These are phyloP conservation scores for Mucor ambiguus DNA, from an alignment of 371 early-diverging fungal genomes.

Conservation along the genomic window DNA sequence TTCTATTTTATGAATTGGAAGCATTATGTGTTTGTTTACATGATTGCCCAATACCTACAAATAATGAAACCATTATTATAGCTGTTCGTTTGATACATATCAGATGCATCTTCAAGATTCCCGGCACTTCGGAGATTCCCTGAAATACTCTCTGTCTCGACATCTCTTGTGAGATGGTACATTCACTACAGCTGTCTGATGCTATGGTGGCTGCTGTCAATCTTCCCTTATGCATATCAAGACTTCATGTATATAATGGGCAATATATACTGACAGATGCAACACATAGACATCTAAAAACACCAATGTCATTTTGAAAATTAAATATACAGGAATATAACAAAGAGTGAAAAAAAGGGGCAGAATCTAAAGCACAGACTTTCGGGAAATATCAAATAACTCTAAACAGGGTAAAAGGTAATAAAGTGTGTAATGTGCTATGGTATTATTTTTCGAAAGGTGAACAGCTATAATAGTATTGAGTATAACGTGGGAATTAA, in stretches of 20 bases:
- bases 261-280: background rate
- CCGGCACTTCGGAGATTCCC: background rate
- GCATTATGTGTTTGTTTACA: background rate
- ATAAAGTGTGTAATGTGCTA: constrained; percentile 5
- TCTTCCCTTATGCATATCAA: background rate
- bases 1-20: background rate
- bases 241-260: background rate
- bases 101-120: background rate
- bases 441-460: constrained; percentile 2
- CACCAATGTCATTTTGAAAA: background rate
- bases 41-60: background rate
- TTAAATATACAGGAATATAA: background rate
- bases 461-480: constrained; percentile 5
- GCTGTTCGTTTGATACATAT: background rate
- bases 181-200: background rate
- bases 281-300: background rate
- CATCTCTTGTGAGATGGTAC: background rate
- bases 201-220: background rate
- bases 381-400: background rate
- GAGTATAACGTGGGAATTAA: constrained; percentile 4
- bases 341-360: background rate
- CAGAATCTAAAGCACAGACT: constrained; percentile 1
- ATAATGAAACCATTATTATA: background rate
- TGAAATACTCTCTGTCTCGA: background rate
- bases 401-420: constrained; percentile 1